Evolutionary conservation across 2,329 filamentous ascomycete genomes (phyloP).

Genomic region (Cladosporium phlei): DNA sequence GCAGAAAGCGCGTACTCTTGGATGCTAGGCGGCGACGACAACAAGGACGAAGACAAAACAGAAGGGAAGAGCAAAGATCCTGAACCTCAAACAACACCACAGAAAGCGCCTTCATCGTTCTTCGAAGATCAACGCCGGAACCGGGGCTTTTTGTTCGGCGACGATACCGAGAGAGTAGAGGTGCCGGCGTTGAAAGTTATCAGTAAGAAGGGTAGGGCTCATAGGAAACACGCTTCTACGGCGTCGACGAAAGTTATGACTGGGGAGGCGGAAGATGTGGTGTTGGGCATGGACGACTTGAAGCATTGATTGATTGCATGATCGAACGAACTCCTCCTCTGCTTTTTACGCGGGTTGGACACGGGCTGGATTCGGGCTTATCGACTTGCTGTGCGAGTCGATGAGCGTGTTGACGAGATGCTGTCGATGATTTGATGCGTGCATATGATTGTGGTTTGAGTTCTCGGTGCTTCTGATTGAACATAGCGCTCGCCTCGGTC

Average conservation of each 20-base stretch:
- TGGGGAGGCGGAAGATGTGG: neutral
- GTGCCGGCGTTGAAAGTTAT: conserved; percentile 2
- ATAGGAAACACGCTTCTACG: neutral
- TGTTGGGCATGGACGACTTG: conserved; percentile 2
- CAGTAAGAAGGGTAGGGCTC: conserved; percentile 5
- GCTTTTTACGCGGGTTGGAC: too few relatives aligned
- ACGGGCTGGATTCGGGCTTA: too few relatives aligned
- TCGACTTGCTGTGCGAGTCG: too few relatives aligned
- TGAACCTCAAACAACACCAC: neutral
- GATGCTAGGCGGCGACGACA: conserved; percentile 58
- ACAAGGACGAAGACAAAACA: neutral
- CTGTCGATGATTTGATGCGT: too few relatives aligned
- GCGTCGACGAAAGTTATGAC: neutral
- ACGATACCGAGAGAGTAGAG: conserved; percentile 4
- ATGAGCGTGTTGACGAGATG: too few relatives aligned
- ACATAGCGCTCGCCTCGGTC: too few relatives aligned
- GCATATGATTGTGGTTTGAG: too few relatives aligned
- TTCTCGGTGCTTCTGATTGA: too few relatives aligned
- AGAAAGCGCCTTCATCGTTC: conserved; percentile 10
- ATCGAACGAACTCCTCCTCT: too few relatives aligned
- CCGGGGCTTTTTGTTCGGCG: conserved; percentile 21
- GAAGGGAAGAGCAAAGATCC: neutral
- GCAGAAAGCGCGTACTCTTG: conserved; percentile 73
- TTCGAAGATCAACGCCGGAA: conserved; percentile 18
- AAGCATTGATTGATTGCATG: too few relatives aligned